phyloP scores from a whole-genome alignment of 371 early-diverging fungal genomes.

The Massospora cicadina region DNA sequence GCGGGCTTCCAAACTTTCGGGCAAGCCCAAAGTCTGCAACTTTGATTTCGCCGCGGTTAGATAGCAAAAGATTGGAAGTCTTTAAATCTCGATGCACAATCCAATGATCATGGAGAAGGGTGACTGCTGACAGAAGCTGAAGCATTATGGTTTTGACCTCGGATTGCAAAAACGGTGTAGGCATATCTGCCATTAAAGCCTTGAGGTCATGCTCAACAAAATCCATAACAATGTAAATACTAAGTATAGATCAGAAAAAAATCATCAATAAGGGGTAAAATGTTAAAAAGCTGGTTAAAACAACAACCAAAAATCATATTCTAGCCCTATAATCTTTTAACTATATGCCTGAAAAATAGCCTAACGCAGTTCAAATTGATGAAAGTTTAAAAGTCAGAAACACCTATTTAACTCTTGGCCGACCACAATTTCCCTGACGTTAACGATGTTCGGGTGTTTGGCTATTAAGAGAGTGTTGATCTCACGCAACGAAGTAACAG shows the following conservation, averaged over 20 bases:
- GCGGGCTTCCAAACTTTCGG: slow-evolving; percentile 51
- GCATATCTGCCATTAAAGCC: slow-evolving; percentile 73
- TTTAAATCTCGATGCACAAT: slow-evolving; percentile 96
- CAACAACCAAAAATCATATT: too few species aligned
- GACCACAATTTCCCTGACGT: slow-evolving; percentile 81
- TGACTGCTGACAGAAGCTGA: slow-evolving; percentile 70
- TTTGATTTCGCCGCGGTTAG: slow-evolving; percentile 62
- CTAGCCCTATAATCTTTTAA: too few species aligned
- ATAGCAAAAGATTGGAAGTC: slow-evolving; percentile 85
- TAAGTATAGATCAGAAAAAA: slow-evolving; percentile 12
- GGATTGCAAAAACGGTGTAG: slow-evolving; percentile 53
- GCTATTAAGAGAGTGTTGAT: slow-evolving; percentile 72
- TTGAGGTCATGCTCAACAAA: slow-evolving; percentile 91
- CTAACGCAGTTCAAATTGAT: too few species aligned
- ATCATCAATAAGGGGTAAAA: too few species aligned
- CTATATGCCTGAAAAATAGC: too few species aligned
- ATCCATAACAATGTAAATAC: slow-evolving; percentile 94
- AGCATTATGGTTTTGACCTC: slow-evolving; percentile 85
- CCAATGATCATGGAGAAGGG: slow-evolving; percentile 86
- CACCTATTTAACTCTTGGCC: slow-evolving; percentile 58
- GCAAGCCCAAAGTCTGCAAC: slow-evolving; percentile 81
- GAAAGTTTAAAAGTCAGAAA: too few species aligned
- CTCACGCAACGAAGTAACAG: slow-evolving; percentile 81
- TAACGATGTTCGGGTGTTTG: slow-evolving; percentile 87
- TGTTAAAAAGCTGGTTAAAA: too few species aligned